Base-by-base conservation (phyloP, 129 eudicot genomes). In the Lactuca saligna region DNA sequence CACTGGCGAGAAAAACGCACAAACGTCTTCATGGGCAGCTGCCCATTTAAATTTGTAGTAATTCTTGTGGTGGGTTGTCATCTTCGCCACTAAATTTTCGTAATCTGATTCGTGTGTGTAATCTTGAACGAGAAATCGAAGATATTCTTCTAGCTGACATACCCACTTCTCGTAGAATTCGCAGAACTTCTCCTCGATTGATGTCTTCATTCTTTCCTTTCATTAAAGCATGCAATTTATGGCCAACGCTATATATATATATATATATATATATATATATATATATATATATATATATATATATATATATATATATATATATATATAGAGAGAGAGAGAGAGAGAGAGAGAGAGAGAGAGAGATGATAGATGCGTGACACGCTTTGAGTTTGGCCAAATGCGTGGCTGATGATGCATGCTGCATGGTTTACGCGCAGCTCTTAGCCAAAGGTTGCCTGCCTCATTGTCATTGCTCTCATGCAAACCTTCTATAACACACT, bases 31-130 rank as follows among this genome's bases (percentile, higher is more conserved):
- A 0, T 75, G 87, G 63, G 95, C 97, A 0, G 83, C 68, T 5
- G 93, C 88, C 97, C 97, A 91, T 68, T 88, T 91, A 62, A 74
- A 54, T 1, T 80, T 66, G 68, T 91, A 88, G 78, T 81, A 91
- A 14, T 81, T 86, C 63, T 88, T 85, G 87, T 88, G 96, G 41
- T 85, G 97, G 76, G 88, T 70, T 11, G 93, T 88, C 31, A 91
- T 62, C 54, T 80, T 81, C 2, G 84, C 78, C 2, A 85, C 80
- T 15, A 85, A 38, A 17, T 75, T 73, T 51, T 81, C 76, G 16
- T 71, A 51, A 11, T 75, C 57, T 3, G 66, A 31, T 44, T 56
- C 20, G 48, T 66, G 42, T 39, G 29, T 20, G 61, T 44, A 13
- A 42, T 73, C 53, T 37, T 48, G 57, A 0, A 70, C 54, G 7